Evolutionary conservation across 306 rosid species (phyloP).

Genomic region (Coriaria nepalensis): DNA sequence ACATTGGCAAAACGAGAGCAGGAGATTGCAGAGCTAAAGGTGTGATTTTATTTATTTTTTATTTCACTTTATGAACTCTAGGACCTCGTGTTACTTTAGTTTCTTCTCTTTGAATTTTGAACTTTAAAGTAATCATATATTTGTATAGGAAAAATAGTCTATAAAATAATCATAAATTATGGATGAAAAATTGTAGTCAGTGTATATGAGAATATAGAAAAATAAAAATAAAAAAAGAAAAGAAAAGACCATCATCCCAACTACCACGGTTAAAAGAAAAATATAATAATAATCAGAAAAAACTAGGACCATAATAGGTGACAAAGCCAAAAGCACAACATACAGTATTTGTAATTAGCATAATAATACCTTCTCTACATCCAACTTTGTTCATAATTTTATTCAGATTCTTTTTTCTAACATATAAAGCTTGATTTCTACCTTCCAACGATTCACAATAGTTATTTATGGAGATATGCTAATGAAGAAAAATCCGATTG

Average conservation of each 20-base stretch:
- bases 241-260: no score
- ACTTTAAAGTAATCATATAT: no score
- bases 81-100: background rate
- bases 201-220: no score
- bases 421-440: background rate
- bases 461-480: background rate
- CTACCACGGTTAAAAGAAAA: no score
- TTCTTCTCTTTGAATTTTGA: background rate
- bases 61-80: conserved; percentile 1
- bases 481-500: conserved; percentile 2
- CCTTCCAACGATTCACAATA: background rate
- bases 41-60: conserved; percentile 12
- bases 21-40: conserved; percentile 92
- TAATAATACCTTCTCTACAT: background rate
- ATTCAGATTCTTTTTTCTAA: background rate
- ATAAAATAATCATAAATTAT: no score
- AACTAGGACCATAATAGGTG: no score
- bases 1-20: conserved; percentile 93
- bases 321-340: no score
- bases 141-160: no score
- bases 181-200: no score
- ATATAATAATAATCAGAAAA: no score
- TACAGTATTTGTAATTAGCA: no score
- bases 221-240: no score
- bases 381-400: conserved; percentile 8